phyloP scores from a whole-genome alignment of 225 moss, liverwort and hornwort species.

The Lunularia cruciata region DNA sequence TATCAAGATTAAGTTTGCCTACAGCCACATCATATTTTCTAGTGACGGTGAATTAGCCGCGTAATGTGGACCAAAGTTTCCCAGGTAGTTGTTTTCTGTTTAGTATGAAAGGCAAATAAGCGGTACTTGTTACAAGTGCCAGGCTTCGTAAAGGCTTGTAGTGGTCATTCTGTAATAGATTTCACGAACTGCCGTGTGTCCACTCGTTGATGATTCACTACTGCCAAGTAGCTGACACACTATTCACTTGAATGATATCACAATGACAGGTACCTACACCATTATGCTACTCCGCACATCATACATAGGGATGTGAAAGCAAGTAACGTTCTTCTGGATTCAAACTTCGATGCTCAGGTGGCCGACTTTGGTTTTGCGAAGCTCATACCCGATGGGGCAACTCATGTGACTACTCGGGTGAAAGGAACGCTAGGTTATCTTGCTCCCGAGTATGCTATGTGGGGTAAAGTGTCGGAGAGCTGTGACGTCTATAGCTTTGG shows the following conservation, averaged over 20 bases:
- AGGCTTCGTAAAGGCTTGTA: too few relatives aligned
- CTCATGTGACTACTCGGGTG: constrained; percentile 84
- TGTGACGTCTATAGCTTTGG: constrained; percentile 95
- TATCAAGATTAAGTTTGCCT: too few relatives aligned
- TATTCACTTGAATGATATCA: too few relatives aligned
- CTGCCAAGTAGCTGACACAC: constrained; percentile 2
- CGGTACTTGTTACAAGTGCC: too few relatives aligned
- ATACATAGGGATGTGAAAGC: constrained; percentile 83
- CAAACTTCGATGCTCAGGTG: constrained; percentile 68
- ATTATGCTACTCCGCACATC: constrained; percentile 79
- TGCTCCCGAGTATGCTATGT: constrained; percentile 76
- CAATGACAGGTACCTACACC: constrained; percentile 90
- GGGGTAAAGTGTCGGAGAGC: constrained; percentile 73
- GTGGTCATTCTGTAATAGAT: too few relatives aligned
- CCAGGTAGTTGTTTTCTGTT: too few relatives aligned
- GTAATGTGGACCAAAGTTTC: too few relatives aligned
- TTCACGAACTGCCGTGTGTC: too few relatives aligned
- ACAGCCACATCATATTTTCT: too few relatives aligned
- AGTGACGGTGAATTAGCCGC: too few relatives aligned
- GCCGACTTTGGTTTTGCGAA: constrained; percentile 85
- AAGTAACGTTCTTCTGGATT: constrained; percentile 81
- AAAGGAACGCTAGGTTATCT: constrained; percentile 79
- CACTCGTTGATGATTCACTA: too few relatives aligned
- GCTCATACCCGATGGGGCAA: constrained; percentile 74
- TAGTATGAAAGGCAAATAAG: too few relatives aligned